Base-by-base conservation (phyloP, 345 rosid genomes). In the Aethionema arabicum region DNA sequence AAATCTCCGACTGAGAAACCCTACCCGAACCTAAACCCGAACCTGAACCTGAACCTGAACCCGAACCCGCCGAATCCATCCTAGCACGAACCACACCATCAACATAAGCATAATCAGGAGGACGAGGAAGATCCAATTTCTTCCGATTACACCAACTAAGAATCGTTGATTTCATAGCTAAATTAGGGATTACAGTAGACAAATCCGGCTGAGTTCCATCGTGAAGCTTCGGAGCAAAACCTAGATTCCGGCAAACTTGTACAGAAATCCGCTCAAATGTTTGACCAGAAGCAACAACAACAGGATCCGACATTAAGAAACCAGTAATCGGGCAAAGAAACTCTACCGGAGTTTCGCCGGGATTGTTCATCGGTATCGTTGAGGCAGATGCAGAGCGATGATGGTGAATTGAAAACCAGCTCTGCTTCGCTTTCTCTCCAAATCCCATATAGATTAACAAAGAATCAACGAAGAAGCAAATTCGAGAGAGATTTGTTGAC, bases 251-350 rank as follows among this genome's bases (percentile, higher is more conserved):
- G 52, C 98, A 91, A 54, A 83, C 89, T 36, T 85, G 79, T 36
- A 91, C 86, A 48, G 84, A 78, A 55, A 74, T 59, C 10, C 95
- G 80, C 43, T 91, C 98, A 30, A 84, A 91, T 21, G 95, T 81
- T 37, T 91, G 98, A 12, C 98, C 98, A 0, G 98, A 78, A 21
- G 91, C 75, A 35, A 91, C 86, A 27, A 91, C 84, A 2, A 87
- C 96, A 0, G 98, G 98, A 66, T 91, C 93, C 46, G 74, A 69
- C 96, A 91, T 88, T 3, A 91, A 56, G 4, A 74, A 73, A 0
- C 79, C 86, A 10, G 88, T 74, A 41, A 91, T 47, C 0, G 96
- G 89, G 38, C 98, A 91, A 11, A 84, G 32, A 50, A 87, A 85
- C 57, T 91, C 96, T 3, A 47, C 36, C 0, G 96, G 91, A 4